phyloP scores from a whole-genome alignment of 495 filamentous ascomycete species.

The Podospora pseudocomata region DNA sequence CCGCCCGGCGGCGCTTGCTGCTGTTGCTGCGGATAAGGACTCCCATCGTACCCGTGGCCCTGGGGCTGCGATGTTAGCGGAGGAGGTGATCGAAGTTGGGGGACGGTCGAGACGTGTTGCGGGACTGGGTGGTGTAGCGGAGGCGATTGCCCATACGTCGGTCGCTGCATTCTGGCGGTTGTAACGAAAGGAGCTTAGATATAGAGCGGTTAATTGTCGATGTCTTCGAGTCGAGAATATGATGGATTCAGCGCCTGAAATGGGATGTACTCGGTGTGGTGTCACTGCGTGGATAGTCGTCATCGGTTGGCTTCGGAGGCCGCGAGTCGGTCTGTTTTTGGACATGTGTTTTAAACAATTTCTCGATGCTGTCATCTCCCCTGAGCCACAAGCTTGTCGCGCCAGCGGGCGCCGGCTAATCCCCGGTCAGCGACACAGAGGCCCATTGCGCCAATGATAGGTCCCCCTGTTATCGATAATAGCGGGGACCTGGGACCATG shows the following conservation, averaged over 20 bases:
- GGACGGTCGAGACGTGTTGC: constrained; percentile 96
- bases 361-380: constrained; percentile 30
- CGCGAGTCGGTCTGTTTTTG: constrained; percentile 18
- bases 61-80: constrained; percentile 73
- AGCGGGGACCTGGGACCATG: constrained; percentile 1
- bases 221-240: neutral
- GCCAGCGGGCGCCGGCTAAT: constrained; percentile 24
- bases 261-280: neutral
- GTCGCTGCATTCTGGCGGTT: constrained; percentile 68
- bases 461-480: constrained; percentile 16
- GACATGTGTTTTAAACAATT: constrained; percentile 40
- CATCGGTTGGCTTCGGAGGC: neutral
- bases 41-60: constrained; percentile 66
- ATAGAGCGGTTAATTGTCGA: neutral
- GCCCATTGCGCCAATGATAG: constrained; percentile 15
- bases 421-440: constrained; percentile 9
- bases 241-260: neutral
- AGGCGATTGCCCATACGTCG: constrained; percentile 80
- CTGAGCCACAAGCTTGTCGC: constrained; percentile 8
- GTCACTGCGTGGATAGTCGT: neutral
- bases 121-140: constrained; percentile 97
- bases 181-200: neutral
- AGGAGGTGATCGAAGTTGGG: constrained; percentile 96
- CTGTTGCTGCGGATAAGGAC: constrained; percentile 65
- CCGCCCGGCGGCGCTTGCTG: constrained; percentile 43